Base-by-base conservation (phyloP, 805 yeast species). In the Cyberlindnera bimundalis region DNA sequence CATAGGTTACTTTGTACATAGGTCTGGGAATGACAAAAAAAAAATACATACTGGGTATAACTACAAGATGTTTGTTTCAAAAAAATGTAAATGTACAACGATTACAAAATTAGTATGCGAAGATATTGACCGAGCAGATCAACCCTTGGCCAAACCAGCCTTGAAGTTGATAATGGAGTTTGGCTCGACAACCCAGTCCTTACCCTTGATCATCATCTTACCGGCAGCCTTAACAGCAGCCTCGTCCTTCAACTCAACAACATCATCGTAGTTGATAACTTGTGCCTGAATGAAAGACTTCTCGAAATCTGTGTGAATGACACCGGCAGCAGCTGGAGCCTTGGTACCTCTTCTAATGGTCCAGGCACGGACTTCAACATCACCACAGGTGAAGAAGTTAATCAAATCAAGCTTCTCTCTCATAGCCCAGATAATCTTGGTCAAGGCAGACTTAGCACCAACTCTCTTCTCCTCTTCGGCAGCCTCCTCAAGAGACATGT, bases 291-390 rank as follows among this genome's bases (percentile, higher is more conserved):
- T 89, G 64, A 93, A 93, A 17, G 98, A 91, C 65, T 83, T 86
- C 76, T 87, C 90, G 63, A 91, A 78, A 68, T 91, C 99, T 29
- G 90, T 85, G 66, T 93, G 99, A 57, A 91, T 91, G 33, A 93
- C 96, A 63, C 97, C 98, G 17, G 99, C 99, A 33, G 99, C 98
- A 60, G 85, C 89, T n/a, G 99, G 99, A 39, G 97, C 97, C 55
- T 86, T 82, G 34, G 91, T 84, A 55, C 95, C 95, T 53, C 74
- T 71, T 68, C 98, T 80, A 49, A 93, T 80, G 26, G 99, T 93
- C 99, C 99, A 93, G 67, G 95, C 97, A 65, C 97, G 84, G 37
- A 90, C 96, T 70, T 93, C 99, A 48, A 86, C 87, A 30, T 95
- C 84, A 54, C 99, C 99, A 61, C 93, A 83, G 26, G 99, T 93